Conservation (phyloP, 352 stramenopile species). For the Stephanocyclus meneghinianus region DNA sequence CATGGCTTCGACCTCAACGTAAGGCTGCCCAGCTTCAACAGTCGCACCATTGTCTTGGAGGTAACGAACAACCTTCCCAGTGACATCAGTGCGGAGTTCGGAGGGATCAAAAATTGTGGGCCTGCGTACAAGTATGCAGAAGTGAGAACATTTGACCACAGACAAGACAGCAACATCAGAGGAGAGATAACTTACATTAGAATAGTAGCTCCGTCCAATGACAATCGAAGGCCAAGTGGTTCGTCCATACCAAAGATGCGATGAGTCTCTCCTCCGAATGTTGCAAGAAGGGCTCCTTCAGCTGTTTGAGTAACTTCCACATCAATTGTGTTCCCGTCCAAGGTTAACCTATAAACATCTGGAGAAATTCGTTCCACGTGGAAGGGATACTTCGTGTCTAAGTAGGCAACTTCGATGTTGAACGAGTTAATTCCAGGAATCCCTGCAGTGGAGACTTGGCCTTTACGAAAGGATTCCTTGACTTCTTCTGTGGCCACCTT, state of each 20-base stretch:
- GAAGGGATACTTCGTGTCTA: slow-evolving; percentile 98
- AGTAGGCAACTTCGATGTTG: slow-evolving; percentile 95
- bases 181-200: slow-evolving; percentile 76
- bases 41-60: slow-evolving; percentile 94
- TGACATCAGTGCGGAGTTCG: slow-evolving; percentile 97
- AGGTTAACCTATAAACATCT: slow-evolving; percentile 89
- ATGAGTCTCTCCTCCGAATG: slow-evolving; percentile 84
- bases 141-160: slow-evolving; percentile 10
- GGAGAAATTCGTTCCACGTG: slow-evolving; percentile 89
- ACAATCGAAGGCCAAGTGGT: slow-evolving; percentile 85
- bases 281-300: slow-evolving; percentile 85
- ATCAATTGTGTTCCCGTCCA: slow-evolving; percentile 89
- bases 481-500: slow-evolving; percentile 67
- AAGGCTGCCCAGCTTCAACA: slow-evolving; percentile 85
- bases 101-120: slow-evolving; percentile 85
- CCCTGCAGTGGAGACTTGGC: slow-evolving; percentile 74
- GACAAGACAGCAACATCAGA: not conserved
- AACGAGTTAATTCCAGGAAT: slow-evolving; percentile 82
- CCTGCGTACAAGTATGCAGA: slow-evolving; percentile 44
- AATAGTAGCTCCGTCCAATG: slow-evolving; percentile 86
- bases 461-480: slow-evolving; percentile 75
- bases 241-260: slow-evolving; percentile 87
- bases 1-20: slow-evolving; percentile 95
- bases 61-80: slow-evolving; percentile 98
- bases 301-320: slow-evolving; percentile 77